Percentiles rank a stretch among this genome's conserved stretches.
Conservation (phyloP, 148 eudicot species). For the Rhododendron kiyosumense region DNA sequence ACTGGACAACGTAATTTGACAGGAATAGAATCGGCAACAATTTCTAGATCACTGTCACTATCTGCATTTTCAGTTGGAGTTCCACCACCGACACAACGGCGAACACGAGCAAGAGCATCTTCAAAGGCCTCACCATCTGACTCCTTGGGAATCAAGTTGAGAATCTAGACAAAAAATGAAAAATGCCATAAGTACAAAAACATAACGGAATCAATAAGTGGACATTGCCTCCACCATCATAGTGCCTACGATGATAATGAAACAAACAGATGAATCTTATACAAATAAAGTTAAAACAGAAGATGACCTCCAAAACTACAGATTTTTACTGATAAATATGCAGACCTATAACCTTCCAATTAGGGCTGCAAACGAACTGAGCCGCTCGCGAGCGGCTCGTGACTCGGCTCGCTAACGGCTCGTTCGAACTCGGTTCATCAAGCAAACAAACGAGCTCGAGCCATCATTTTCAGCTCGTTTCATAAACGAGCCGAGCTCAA, state of each 20-base stretch:
- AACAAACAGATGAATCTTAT: neutral
- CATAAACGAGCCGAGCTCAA: too few species aligned
- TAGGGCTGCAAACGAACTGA: too few species aligned
- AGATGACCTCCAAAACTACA: neutral
- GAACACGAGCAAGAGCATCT: conserved; percentile 68
- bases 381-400: too few species aligned
- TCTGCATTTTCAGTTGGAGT: conserved; percentile 53
- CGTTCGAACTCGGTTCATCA: too few species aligned
- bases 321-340: neutral
- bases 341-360: neutral
- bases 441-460: too few species aligned
- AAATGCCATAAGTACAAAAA: neutral
- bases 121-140: conserved; percentile 60
- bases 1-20: conserved; percentile 75
- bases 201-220: neutral
- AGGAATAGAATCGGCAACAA: conserved; percentile 65
- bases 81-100: conserved; percentile 73
- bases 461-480: too few species aligned
- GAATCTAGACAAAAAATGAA: conserved; percentile 30
- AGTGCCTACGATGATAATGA: neutral
- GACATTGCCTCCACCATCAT: neutral
- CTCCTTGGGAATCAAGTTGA: conserved; percentile 56
- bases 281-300: neutral
- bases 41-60: conserved; percentile 80
- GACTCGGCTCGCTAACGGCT: too few species aligned